Base-by-base conservation (phyloP, 345 rosid genomes). In the Bruguiera gymnorhiza region DNA sequence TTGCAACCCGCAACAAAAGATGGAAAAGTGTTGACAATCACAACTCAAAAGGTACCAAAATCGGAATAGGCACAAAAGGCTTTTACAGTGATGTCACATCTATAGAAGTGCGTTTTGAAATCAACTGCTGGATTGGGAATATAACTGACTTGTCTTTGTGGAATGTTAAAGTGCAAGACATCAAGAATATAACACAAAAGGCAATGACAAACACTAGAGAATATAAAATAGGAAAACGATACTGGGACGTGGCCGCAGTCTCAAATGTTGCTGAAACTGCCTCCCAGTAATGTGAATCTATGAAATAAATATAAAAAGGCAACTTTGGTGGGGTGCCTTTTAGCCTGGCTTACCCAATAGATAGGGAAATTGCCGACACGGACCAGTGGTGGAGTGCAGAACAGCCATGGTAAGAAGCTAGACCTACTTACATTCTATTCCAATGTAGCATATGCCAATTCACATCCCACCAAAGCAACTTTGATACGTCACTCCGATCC, bases 131-230 rank as follows among this genome's bases (percentile, higher is more conserved):
- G 37, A 34, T 34, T 5, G 59, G 59, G 59, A 23, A 23, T 23
- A 55, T 9, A 55, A 55, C 15, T 27, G 23, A 13, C 29, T 9
- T 21, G 30, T 27, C 23, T 29, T 60, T 30, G 30, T 58, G 43
- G 36, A 52, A 53, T 29, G 11, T 63, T 23, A 71, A 63, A 57
- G 54, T 23, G 46, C 39, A 48, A 68, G 63, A 71, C 27, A 26
- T 60, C 39, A 8, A 26, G 74, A 63, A 63, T 54, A 63, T 62
- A 20, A 21, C 11, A 63, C 55, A 23, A 46, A 9, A 31, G 19
- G 6, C 18, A 32, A 62, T 50, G 59, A 20, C 27, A 53, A 18
- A 34, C 63, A 2, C 8, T 13, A 53, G 32, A 24, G 61, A 31
- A 62, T 52, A 51, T 32, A 8, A 62, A 0, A 32, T 32, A 52